phyloP scores from a whole-genome alignment of 805 yeast genomes.

The Candida coleopterorum region DNA sequence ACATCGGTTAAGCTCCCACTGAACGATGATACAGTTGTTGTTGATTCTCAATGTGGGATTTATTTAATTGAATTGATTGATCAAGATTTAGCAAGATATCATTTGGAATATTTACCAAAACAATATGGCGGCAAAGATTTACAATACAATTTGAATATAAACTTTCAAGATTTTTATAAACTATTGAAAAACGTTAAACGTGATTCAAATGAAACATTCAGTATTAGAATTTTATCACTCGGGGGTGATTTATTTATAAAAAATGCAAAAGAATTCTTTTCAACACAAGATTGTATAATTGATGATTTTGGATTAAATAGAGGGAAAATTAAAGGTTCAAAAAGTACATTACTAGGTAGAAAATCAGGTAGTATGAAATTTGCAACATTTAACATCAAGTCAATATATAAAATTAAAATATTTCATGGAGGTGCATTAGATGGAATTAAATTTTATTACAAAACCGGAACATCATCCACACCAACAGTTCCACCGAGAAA shows the following conservation, averaged over 20 bases:
- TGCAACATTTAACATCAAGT: slow-evolving; percentile 31
- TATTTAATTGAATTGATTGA: slow-evolving; percentile 68
- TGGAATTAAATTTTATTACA: slow-evolving; percentile 58
- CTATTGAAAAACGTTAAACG: slow-evolving; percentile 14
- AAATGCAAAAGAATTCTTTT: slow-evolving; percentile 36
- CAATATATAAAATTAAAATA: slow-evolving; percentile 52
- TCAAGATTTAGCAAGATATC: slow-evolving; percentile 52
- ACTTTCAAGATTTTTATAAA: slow-evolving; percentile 32
- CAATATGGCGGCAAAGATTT: slow-evolving; percentile 59
- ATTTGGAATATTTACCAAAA: slow-evolving; percentile 56
- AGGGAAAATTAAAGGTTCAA: slow-evolving; percentile 36
- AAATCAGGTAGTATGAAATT: slow-evolving; percentile 17
- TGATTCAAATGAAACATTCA: slow-evolving; percentile 30
- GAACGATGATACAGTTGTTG: slow-evolving; percentile 32
- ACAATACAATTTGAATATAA: slow-evolving; percentile 46
- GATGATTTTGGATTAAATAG: slow-evolving; percentile 40
- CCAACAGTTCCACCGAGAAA: slow-evolving; percentile 49
- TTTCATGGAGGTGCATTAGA: slow-evolving; percentile 77
- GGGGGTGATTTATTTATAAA: slow-evolving; percentile 59
- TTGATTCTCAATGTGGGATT: slow-evolving; percentile 61
- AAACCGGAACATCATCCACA: slow-evolving; percentile 9
- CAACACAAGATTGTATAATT: slow-evolving; percentile 13
- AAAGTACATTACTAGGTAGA: slow-evolving; percentile 32
- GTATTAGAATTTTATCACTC: slow-evolving; percentile 51
- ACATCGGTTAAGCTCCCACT: slow-evolving; percentile 16